phyloP scores from a whole-genome alignment of 352 stramenopile species.

The Phytophthora vignae region DNA sequence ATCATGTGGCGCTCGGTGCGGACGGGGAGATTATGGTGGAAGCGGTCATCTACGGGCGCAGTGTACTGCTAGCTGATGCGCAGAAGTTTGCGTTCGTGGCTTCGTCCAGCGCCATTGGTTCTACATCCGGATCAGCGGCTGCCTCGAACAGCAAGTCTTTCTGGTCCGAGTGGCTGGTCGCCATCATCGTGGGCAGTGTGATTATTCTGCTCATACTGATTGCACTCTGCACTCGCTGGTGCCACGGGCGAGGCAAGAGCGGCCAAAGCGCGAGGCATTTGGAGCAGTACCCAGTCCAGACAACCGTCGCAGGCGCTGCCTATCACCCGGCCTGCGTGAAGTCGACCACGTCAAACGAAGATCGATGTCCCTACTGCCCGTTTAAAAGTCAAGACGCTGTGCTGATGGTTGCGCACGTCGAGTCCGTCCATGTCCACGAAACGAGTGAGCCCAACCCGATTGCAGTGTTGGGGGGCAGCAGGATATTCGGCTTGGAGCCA shows the following conservation, averaged over 20 bases:
- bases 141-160: constrained; percentile 39
- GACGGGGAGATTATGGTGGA: constrained; percentile 80
- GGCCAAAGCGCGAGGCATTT: constrained; percentile 6
- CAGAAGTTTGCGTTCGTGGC: constrained; percentile 84
- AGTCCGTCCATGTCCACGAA: constrained; percentile 43
- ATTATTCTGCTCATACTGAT: constrained; percentile 66
- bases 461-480: constrained; percentile 36
- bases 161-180: constrained; percentile 71
- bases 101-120: constrained; percentile 79
- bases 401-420: constrained; percentile 74
- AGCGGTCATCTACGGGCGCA: constrained; percentile 71
- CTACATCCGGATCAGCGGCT: constrained; percentile 42
- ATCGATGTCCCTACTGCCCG: constrained; percentile 70
- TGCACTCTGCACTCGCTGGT: constrained; percentile 44
- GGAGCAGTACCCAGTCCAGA: constrained; percentile 28
- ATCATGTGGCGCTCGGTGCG: constrained; percentile 36
- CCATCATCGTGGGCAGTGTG: constrained; percentile 48
- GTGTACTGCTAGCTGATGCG: constrained; percentile 58
- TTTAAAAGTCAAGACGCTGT: constrained; percentile 60
- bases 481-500: constrained; percentile 37
- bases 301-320: constrained; percentile 5
- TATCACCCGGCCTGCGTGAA: constrained; percentile 28
- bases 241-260: constrained; percentile 30
- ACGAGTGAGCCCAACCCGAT: constrained; percentile 10
- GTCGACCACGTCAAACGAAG: constrained; percentile 22